Conservation (phyloP, 176 grass and related monocot species). For the Guadua angustifolia region DNA sequence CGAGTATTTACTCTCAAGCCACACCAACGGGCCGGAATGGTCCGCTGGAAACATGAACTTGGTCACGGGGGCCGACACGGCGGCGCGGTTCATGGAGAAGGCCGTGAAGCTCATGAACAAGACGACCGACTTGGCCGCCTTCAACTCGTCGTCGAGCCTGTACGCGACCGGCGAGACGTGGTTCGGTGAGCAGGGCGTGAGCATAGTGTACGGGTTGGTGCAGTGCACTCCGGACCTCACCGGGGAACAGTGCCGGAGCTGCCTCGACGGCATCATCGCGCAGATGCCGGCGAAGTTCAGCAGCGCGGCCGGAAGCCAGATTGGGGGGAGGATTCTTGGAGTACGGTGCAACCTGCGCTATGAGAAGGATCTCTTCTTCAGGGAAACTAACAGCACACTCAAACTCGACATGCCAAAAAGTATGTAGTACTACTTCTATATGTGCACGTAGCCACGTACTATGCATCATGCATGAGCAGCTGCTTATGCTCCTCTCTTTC, state of each 20-base stretch:
- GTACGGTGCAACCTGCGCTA: slow-evolving; percentile 39
- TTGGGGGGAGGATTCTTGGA: slow-evolving; percentile 34
- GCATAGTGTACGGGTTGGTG: slow-evolving; percentile 8
- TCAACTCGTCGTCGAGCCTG: background rate
- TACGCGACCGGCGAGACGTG: slow-evolving; percentile 38
- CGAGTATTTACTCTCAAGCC: background rate
- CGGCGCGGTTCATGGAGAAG: background rate
- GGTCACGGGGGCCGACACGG: background rate
- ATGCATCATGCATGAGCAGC: too few relatives aligned
- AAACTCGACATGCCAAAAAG: slow-evolving; percentile 26
- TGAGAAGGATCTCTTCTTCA: slow-evolving; percentile 44
- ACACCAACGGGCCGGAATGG: slow-evolving; percentile 2
- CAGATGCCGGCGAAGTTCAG: background rate
- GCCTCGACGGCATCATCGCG: slow-evolving; percentile 27
- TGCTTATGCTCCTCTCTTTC: too few relatives aligned
- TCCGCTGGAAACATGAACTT: background rate
- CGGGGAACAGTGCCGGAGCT: slow-evolving; percentile 13
- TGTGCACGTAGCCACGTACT: too few relatives aligned
- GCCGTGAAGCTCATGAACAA: background rate
- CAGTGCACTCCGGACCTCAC: slow-evolving; percentile 45
- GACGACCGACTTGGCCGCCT: background rate
- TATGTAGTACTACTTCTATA: background rate
- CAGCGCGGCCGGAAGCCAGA: too few relatives aligned
- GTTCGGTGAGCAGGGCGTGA: background rate
- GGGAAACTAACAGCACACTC: slow-evolving; percentile 8